Percentiles rank a stretch among this genome's conserved stretches.
Conservation (phyloP, 257 asterid genomes). For the Primulina eburnea region DNA sequence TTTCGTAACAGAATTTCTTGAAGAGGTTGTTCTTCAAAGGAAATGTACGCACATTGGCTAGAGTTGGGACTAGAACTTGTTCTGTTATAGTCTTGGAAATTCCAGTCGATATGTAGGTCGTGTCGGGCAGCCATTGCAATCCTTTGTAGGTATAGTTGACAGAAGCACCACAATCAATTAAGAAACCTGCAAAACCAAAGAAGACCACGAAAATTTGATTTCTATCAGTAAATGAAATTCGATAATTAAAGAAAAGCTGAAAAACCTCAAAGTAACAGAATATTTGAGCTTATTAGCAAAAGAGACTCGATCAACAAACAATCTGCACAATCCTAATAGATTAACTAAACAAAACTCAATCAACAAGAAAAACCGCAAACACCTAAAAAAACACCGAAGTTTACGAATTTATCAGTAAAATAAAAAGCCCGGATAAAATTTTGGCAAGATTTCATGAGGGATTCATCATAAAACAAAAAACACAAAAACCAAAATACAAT, state of each 20-base stretch:
- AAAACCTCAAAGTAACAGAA: background rate
- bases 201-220: background rate
- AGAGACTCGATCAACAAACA: background rate
- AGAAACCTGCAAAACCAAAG: constrained; percentile 40
- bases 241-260: too few relatives aligned
- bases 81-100: constrained; percentile 37
- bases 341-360: background rate
- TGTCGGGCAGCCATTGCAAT: constrained; percentile 61
- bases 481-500: background rate
- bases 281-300: background rate
- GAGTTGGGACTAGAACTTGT: constrained; percentile 32
- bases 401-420: constrained; percentile 10
- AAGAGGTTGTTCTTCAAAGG: constrained; percentile 48
- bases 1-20: constrained; percentile 81
- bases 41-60: constrained; percentile 71
- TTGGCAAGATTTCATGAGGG: constrained; percentile 9
- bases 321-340: background rate
- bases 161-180: constrained; percentile 72
- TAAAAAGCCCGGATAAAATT: constrained; percentile 25
- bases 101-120: constrained; percentile 50
- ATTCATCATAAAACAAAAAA: constrained; percentile 6
- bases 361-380: background rate
- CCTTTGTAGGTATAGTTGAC: constrained; percentile 41
- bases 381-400: background rate
- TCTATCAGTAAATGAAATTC: background rate